phyloP scores from a whole-genome alignment of 768 basidiomycete genomes.

The Kondoa subrosea region DNA sequence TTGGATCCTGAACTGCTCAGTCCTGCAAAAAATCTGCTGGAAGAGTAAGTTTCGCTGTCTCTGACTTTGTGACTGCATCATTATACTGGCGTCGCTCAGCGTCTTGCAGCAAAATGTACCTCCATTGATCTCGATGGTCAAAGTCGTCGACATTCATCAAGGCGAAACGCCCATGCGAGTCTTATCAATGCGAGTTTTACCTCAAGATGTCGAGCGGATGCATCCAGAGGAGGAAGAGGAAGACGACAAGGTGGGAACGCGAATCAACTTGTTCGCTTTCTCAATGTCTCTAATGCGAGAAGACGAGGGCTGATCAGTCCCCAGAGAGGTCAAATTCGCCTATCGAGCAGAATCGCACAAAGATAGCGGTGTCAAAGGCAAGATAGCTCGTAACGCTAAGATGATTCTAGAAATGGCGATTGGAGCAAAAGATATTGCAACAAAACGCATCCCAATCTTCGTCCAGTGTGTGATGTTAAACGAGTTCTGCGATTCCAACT shows the following conservation, averaged over 20 bases:
- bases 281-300: not conserved
- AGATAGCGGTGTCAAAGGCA: too few relatives aligned
- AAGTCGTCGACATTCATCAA: conserved; percentile 53
- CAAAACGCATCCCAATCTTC: not conserved
- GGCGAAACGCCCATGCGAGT: conserved; percentile 54
- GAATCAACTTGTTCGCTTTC: not conserved
- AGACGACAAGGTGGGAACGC: conserved; percentile 3
- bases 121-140: conserved; percentile 43
- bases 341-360: not conserved
- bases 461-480: not conserved
- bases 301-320: not conserved
- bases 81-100: too few relatives aligned
- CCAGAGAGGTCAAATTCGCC: not conserved
- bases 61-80: too few relatives aligned
- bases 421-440: not conserved
- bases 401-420: not conserved
- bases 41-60: too few relatives aligned
- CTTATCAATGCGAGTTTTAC: conserved; percentile 39
- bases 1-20: not conserved
- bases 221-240: not conserved
- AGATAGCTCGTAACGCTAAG: not conserved
- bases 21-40: conserved; percentile 40
- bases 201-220: conserved; percentile 31
- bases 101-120: conserved; percentile 39
- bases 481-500: too few relatives aligned